phyloP scores from a whole-genome alignment of 1,284 basidiomycete genomes.

The Leccinum pseudoinsigne region DNA sequence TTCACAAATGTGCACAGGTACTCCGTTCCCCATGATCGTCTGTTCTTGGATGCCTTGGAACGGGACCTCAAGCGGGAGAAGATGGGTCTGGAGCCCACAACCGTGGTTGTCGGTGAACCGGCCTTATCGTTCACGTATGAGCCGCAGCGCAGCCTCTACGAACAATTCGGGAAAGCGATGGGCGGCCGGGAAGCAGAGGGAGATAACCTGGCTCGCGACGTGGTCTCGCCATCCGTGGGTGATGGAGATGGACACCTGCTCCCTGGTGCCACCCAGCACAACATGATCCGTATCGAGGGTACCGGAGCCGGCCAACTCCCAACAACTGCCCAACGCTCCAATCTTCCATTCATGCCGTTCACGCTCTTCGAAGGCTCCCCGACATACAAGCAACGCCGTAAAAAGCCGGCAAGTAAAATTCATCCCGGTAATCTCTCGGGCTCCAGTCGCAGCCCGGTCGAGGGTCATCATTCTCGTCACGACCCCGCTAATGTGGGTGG shows the following conservation, averaged over 20 bases:
- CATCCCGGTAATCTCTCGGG: conserved; percentile 27
- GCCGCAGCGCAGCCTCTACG: conserved; percentile 79
- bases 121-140: conserved; percentile 84
- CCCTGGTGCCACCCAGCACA: conserved; percentile 9
- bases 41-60: conserved; percentile 92
- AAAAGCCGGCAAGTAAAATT: conserved; percentile 53
- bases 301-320: conserved; percentile 18
- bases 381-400: conserved; percentile 84
- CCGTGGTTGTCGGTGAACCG: conserved; percentile 75
- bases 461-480: conserved; percentile 17
- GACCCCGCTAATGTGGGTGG: conserved; percentile 32
- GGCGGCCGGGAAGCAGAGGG: conserved; percentile 41
- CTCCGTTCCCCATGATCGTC: conserved; percentile 90
- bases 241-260: conserved; percentile 15
- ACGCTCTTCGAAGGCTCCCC: conserved; percentile 82
- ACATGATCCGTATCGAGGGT: conserved; percentile 31
- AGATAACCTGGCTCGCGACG: conserved; percentile 48
- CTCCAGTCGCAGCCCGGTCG: conserved; percentile 27
- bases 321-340: conserved; percentile 34
- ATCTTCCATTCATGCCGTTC: conserved; percentile 62
- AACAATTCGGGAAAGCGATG: conserved; percentile 73
- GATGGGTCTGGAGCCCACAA: conserved; percentile 83
- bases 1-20: conserved; percentile 52
- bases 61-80: conserved; percentile 93
- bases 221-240: conserved; percentile 15